Evolutionary conservation across 768 basidiomycete species (phyloP).

Genomic region (Pisolithus orientalis): DNA sequence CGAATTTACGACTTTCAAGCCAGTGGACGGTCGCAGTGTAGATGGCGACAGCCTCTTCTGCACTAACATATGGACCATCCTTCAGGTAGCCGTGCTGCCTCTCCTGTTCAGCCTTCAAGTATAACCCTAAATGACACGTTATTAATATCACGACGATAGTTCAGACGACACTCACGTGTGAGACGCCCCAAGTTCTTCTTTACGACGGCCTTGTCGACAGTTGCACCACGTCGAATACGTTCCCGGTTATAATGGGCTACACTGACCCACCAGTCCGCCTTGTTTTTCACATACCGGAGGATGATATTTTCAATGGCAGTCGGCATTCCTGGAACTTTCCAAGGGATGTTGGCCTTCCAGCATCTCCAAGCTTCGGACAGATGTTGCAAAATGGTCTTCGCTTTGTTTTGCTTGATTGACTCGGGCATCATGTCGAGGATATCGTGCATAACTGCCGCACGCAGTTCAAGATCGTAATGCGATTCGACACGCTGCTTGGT

Average conservation of each 20-base stretch:
- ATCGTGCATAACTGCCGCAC: conserved; percentile 99
- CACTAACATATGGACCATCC: conserved; percentile 98
- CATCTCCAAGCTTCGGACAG: conserved; percentile 98
- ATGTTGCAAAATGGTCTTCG: conserved; percentile 99
- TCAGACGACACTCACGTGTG: conserved; percentile 57
- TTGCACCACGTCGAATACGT: conserved; percentile 93
- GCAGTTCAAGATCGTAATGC: conserved; percentile 94
- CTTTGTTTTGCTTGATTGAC: conserved; percentile 98
- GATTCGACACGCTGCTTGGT: conserved; percentile 99
- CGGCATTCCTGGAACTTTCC: conserved; percentile 99
- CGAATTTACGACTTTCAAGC: conserved; percentile 96
- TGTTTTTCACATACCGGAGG: conserved; percentile 96
- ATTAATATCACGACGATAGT: conserved; percentile 4
- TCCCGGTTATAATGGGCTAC: conserved; percentile 98
- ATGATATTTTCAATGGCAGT: conserved; percentile 99
- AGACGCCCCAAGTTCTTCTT: conserved; percentile 99
- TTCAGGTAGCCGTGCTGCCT: conserved; percentile 98
- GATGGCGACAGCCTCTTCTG: conserved; percentile 97
- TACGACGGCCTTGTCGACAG: conserved; percentile 96
- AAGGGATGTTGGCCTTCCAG: conserved; percentile 96
- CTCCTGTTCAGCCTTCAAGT: conserved; percentile 98
- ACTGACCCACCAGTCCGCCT: conserved; percentile 96
- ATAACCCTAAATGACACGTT: conserved; percentile 49
- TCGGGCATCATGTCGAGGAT: conserved; percentile 99
- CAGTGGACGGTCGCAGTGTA: conserved; percentile 99